Evolutionary conservation across 768 basidiomycete genomes (phyloP), one percentile per base, ranked within the genome.

Genomic region (Wakefieldia striispora): DNA sequence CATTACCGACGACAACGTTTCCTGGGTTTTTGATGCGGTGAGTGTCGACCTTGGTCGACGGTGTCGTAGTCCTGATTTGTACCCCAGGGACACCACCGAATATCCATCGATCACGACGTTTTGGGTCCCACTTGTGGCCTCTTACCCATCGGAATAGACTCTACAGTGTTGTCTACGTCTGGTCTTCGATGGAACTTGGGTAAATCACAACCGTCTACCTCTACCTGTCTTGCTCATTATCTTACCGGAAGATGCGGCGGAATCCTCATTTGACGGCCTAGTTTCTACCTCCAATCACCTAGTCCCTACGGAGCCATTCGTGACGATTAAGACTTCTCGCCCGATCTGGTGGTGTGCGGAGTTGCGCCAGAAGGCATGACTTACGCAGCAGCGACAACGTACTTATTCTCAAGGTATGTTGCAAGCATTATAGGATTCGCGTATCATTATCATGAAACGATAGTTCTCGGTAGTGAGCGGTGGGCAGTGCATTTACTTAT

Each of bases 221-320:
- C 31, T 13, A 17, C 12, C 11, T 31, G 26, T 17, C 29, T 27
- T 40, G n/a, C 46, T 65, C 31, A 53, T 27, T 20, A 20, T 10
- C 10, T 23, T 53, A 27, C 23, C 34, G 43, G 24, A 65, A 88
- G 86, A 75, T 48, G 75, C 84, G 17, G 66, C 74, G 39, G 69
- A 72, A 54, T 97, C 94, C 0, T 90, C 85, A 0, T 91, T 98
- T 51, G 84, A 88, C 35, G 91, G 91, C 0, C 60, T 91, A 20
- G 67, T 99, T 0, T 98, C 95, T 1, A 97, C 95, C 0, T 97
- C 95, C 0, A 99, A 99, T 60, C 93, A 97, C 57, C 75, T 99
- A 7, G 64, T 91, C 0, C 83, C 84, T 0, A 76, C 76, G 2
- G 77, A 87, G 53, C 70, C 75, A 17, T 63, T 75, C 1, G 87